A percentile compares a stretch with the other conserved stretches of the same genome.
These are phyloP conservation scores for Clausena lansium DNA, from an alignment of 345 rosid genomes.

Conservation along the genomic window DNA sequence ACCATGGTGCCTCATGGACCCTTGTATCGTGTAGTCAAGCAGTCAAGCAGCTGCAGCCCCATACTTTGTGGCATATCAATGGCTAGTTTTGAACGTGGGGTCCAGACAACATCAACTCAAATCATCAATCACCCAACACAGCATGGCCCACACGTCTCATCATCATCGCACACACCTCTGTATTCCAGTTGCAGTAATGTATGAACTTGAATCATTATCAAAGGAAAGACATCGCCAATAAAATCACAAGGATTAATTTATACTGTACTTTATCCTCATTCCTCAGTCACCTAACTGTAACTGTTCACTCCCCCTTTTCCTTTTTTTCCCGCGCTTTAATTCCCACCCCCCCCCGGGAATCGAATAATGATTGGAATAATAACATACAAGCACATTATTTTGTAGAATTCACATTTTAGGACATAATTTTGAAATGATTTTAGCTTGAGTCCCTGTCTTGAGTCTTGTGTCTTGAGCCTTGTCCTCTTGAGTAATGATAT, in stretches of 20 bases:
- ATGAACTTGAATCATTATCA: no score
- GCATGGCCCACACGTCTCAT: background rate
- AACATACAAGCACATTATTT: background rate
- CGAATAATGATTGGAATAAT: no score
- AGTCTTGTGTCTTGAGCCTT: no score
- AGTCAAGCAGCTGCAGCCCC: constrained; percentile 20
- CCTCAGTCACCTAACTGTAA: background rate
- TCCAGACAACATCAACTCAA: background rate
- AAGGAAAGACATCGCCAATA: background rate
- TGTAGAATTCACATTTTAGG: no score
- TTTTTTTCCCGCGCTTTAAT: constrained; percentile 38
- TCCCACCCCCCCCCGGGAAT: constrained; percentile 13
- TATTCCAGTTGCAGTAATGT: background rate
- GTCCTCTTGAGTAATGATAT: no score
- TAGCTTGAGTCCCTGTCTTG: background rate
- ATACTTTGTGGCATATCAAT: background rate
- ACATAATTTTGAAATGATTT: background rate
- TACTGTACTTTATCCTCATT: background rate
- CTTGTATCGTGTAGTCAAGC: constrained; percentile 16
- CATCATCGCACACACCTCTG: background rate
- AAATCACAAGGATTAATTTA: background rate
- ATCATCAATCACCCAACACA: background rate
- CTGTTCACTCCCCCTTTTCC: background rate
- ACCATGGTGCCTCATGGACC: background rate
- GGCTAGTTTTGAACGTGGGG: background rate